These are phyloP conservation scores for Tolypocladium inflatum DNA, from an alignment of 2,329 filamentous ascomycete genomes.

Conservation along the genomic window DNA sequence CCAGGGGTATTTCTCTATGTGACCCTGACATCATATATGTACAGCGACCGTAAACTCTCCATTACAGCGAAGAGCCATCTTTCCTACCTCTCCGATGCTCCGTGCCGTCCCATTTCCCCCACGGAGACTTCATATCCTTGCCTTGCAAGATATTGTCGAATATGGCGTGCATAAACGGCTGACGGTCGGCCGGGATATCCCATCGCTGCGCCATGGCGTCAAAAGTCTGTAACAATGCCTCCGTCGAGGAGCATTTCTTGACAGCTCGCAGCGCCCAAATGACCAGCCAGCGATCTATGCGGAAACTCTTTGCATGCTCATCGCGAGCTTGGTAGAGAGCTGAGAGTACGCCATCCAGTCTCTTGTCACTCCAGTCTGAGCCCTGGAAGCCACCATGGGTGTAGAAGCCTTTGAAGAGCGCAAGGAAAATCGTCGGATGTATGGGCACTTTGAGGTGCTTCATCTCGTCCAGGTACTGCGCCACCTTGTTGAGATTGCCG, in stretches of 20 bases:
- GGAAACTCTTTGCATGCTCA: conserved; percentile 32
- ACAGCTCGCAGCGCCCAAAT: conserved; percentile 56
- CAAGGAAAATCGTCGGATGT: conserved; percentile 68
- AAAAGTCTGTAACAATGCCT: conserved; percentile 46
- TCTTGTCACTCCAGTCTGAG: conserved; percentile 61
- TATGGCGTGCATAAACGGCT: conserved; percentile 37
- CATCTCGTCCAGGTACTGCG: conserved; percentile 74
- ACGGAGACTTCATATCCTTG: conserved; percentile 18
- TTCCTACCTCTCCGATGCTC: conserved; percentile 14
- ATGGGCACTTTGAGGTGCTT: conserved; percentile 55
- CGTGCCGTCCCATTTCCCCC: conserved; percentile 13
- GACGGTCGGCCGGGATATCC: conserved; percentile 29
- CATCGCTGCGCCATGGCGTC: conserved; percentile 37
- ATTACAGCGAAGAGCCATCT: conserved; percentile 19
- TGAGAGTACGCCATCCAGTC: conserved; percentile 59
- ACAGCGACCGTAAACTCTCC: conserved; percentile 1
- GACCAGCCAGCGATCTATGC: conserved; percentile 51
- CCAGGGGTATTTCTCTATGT: not conserved
- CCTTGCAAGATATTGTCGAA: conserved; percentile 31
- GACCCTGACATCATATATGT: not conserved
- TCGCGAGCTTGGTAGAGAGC: conserved; percentile 51
- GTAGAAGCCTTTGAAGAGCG: conserved; percentile 75
- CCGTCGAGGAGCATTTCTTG: conserved; percentile 43
- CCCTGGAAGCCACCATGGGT: conserved; percentile 55
- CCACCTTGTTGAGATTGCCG: conserved; percentile 64